Percentiles rank a stretch among this genome's conserved stretches.
phyloP scores from a whole-genome alignment of 1,284 basidiomycete species.

The Pseudozyma sp. region DNA sequence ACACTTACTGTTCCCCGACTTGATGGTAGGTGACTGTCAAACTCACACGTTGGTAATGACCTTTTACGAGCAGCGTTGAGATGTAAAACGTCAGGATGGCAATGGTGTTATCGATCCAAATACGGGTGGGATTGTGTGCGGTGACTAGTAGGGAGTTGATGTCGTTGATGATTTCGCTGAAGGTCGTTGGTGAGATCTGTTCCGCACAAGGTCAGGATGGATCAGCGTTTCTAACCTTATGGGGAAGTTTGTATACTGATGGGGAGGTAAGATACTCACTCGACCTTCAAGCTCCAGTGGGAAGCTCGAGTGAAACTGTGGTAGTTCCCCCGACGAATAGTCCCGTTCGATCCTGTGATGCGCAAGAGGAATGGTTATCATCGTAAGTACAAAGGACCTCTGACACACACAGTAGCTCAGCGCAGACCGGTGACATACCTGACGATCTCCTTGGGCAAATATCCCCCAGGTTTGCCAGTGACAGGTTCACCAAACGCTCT shows the following conservation, averaged over 20 bases:
- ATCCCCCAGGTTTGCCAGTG: slow-evolving; percentile 81
- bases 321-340: slow-evolving; percentile 81
- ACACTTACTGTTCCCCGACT: too few relatives aligned
- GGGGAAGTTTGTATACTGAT: too few relatives aligned
- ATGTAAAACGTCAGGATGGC: slow-evolving; percentile 53
- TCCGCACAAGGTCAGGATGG: too few relatives aligned
- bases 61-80: slow-evolving; percentile 73
- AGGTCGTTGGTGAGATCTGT: slow-evolving; percentile 47
- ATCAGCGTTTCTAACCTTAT: too few relatives aligned
- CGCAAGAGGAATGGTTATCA: background rate
- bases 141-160: slow-evolving; percentile 51
- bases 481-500: slow-evolving; percentile 80
- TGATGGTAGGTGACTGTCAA: background rate
- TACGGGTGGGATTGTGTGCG: slow-evolving; percentile 38
- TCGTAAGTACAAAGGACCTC: too few relatives aligned
- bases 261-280: slow-evolving; percentile 69
- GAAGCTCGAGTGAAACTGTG: slow-evolving; percentile 81
- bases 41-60: slow-evolving; percentile 81
- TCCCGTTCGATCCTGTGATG: slow-evolving; percentile 78
- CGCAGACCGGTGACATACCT: slow-evolving; percentile 49
- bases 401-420: too few relatives aligned
- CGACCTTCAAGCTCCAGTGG: slow-evolving; percentile 84
- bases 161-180: slow-evolving; percentile 57
- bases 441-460: slow-evolving; percentile 85
- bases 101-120: slow-evolving; percentile 49